Evolutionary conservation across 352 stramenopile genomes (phyloP), one percentile per base, ranked within the genome.

Genomic region (Pythium biforme): DNA sequence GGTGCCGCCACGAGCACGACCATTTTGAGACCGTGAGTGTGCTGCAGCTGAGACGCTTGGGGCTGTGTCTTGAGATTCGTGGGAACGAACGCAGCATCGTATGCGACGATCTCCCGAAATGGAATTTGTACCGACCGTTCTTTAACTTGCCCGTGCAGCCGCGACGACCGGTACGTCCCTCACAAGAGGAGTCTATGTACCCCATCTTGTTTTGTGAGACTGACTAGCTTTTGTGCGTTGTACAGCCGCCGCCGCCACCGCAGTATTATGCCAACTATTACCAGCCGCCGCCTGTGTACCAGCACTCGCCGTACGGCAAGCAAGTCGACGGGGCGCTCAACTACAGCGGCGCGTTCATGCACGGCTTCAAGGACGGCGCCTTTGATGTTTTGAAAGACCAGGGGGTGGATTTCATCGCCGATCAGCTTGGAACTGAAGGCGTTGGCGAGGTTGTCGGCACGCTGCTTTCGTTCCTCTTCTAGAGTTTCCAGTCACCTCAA

Each of bases 401-500:
- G 17, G 37, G 37, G 11, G 17, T 20, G 4, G 37, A 43, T 7
- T 43, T 43, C 17, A 43, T 50, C 22, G 22, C 22, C 3, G 45
- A 50, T 4, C 22, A 50, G 45, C 26, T 50, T 11, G 45, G 45
- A 29, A 33, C 20, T 9, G 45, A 50, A 1, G 45, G 45, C 10
- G 47, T 53, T 5, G 47, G 25, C 6, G 25, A 53, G 9, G 47
- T 53, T 15, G 47, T 53, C 15, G 47, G 47, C 4, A 22, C 47
- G 47, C 19, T 53, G 25, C 8, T 53, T 14, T 53, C 47, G 15
- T 53, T 27, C 5, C 26, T 53, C 25, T 40, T 53, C 17, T 53
- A 53, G 17, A 43, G 10, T 37, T 74, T 74, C 67, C 46, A 25
- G 27, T 5, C 46, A 10, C 4, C 20, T 27, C 20, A 47, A 47